Evolutionary conservation across 2,329 filamentous ascomycete genomes (phyloP), one percentile per base, ranked within the genome.

Genomic region (Teratosphaeria zuluensis): DNA sequence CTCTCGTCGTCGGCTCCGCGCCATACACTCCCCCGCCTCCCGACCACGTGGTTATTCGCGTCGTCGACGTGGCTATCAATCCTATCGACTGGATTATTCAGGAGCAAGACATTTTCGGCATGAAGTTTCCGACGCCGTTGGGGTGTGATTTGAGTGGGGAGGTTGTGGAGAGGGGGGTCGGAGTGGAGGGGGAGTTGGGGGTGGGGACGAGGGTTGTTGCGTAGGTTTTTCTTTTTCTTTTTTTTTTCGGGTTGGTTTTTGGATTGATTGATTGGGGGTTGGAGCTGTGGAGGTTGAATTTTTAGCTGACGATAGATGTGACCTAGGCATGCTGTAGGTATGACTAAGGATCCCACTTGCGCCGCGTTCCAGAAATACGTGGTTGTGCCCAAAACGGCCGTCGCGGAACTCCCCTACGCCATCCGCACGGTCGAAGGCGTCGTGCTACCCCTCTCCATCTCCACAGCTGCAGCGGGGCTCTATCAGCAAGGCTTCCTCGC

Each of bases 101-200:
- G 57, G 66, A 68, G 33, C 56, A 56, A 7, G 62, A 69, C 9
- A 56, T 69, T 6, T 66, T 71, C 53, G 63, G 66, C 8, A 58
- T 70, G 28, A 61, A 66, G 16, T 76, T 75, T 58, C 73, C 74
- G 1, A 65, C 64, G 12, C 68, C 76, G 35, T 63, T 76, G 35
- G 78, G 78, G 11, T 66, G 62, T 9, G 78, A 80, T 62, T 69
- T 77, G 14, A 76, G 77, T 1, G 78, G 78, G 12, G 74, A 77
- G 62, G 71, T 80, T 2, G 64, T 75, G 28, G 76, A 78, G 61
- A 70, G 80, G 6, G 79, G 78, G 2, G 68, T 73, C n/a, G 69
- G 68, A 7, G 77, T 80, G 4, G 73, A 72, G 6, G 71, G 76
- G 24, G 24, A 28, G 9, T 74, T 78, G 63, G 70, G 74, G 57